Evolutionary conservation across 1,139 yeast genomes (phyloP).

Genomic region (Geotrichum cucujoidarum): DNA sequence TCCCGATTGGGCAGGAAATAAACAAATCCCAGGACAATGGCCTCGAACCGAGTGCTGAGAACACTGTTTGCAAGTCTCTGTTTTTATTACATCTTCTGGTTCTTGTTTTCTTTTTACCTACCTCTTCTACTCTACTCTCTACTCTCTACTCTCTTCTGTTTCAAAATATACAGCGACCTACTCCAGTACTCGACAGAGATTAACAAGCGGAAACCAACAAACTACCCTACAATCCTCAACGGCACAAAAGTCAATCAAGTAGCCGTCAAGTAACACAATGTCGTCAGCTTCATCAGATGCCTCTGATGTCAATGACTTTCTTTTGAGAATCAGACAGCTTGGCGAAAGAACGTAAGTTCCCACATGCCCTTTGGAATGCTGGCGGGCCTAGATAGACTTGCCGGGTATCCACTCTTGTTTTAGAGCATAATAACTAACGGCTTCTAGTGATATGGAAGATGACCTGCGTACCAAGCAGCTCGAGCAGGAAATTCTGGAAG

Average conservation of each 20-base stretch:
- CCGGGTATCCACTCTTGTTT: neutral
- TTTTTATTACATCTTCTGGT: too few relatives aligned
- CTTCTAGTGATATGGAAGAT: slow-evolving; percentile 35
- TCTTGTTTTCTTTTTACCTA: neutral
- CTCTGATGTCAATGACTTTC: slow-evolving; percentile 36
- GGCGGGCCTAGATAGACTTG: too few relatives aligned
- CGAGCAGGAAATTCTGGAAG: slow-evolving; percentile 36
- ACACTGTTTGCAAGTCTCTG: too few relatives aligned
- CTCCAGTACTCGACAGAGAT: neutral
- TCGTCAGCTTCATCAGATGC: neutral
- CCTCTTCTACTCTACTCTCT: neutral
- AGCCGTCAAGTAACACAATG: neutral
- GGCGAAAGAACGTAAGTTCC: slow-evolving; percentile 35
- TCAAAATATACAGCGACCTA: too few relatives aligned
- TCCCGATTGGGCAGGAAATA: neutral
- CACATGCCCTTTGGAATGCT: too few relatives aligned
- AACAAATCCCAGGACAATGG: too few relatives aligned
- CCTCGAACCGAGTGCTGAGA: too few relatives aligned
- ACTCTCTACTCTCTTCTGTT: slow-evolving; percentile 1
- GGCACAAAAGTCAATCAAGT: too few relatives aligned
- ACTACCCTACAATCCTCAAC: too few relatives aligned
- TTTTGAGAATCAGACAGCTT: slow-evolving; percentile 35
- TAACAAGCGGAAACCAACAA: too few relatives aligned
- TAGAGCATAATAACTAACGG: neutral
- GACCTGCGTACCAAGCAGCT: slow-evolving; percentile 35